Base-by-base conservation (phyloP, 2,329 filamentous ascomycete genomes). In the Zarea fungicola region DNA sequence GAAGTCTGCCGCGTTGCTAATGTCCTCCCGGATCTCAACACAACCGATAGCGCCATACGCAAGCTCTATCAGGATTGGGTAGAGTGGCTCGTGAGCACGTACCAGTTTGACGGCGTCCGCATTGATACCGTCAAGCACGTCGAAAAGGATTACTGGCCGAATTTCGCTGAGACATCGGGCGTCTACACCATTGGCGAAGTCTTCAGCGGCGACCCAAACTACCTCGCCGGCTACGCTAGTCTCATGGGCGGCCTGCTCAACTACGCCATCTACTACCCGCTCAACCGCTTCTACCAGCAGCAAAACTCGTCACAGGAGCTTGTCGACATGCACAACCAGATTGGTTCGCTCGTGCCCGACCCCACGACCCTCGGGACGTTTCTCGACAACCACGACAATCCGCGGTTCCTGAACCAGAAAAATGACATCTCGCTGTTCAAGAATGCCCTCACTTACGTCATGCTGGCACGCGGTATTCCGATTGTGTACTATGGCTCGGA, bases 401-500 rank as follows among this genome's bases (percentile, higher is more conserved):
- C 72, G 5, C 76, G 80, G 19, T 81, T 79, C 60, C 61, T 76
- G 19, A 73, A 65, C 52, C 61, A 71, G 50, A 81, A 75, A 43
- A 59, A 66, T 9, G 81, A 85, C 57, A 61, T 73, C 7, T 64
- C 76, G 3, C 70, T 83, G 2, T 75, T 80, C 39, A 78, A 80
- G 61, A 85, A 85, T 56, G 72, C 77, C 5, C 68, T 85, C 34
- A 72, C 79, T 0, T 84, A 79, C 57, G 77, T 76, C n/a, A 73
- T 85, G 25, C 72, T 85, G 16, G 68, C 69, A 3, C 71, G 83
- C 48, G 82, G 82, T 18, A 78, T 85, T 32, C 81, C 81, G 1
- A 79, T 84, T 48, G 71, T 85, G 28, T 86, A 85, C 63, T 75
- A 83, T 55, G 83, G 82, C 23, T 78, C 82, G 52, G 83, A 85